Evolutionary conservation across 2,329 filamentous ascomycete species (phyloP).

Genomic region (Penicillium sp.): DNA sequence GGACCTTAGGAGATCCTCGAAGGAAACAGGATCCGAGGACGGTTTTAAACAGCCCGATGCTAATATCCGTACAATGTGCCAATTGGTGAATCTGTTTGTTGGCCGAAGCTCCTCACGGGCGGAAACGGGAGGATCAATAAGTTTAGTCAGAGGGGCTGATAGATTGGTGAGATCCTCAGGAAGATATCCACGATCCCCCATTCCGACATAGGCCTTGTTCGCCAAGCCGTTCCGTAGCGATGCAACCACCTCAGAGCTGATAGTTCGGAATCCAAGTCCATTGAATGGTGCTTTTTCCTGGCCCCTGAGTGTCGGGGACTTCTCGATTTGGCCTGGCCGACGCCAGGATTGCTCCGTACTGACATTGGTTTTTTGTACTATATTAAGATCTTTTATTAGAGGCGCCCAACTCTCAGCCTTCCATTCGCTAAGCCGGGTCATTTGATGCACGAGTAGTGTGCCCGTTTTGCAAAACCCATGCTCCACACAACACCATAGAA

Average conservation of each 20-base stretch:
- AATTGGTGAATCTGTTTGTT: constrained; percentile 28
- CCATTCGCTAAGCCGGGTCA: constrained; percentile 31
- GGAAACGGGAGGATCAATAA: constrained; percentile 13
- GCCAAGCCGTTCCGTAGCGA: constrained; percentile 48
- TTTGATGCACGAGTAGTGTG: constrained; percentile 31
- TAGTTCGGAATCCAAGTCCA: constrained; percentile 40
- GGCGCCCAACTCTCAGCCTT: constrained; percentile 36
- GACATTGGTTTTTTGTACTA: constrained; percentile 30
- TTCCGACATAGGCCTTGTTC: constrained; percentile 38
- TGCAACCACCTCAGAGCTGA: constrained; percentile 52
- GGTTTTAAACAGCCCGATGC: constrained; percentile 43
- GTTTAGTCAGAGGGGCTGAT: constrained; percentile 16
- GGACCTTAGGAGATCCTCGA: constrained; percentile 35
- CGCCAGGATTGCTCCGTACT: constrained; percentile 32
- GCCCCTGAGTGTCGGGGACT: constrained; percentile 13
- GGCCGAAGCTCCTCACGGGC: constrained; percentile 22
- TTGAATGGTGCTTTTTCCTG: constrained; percentile 25
- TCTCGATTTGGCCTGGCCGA: constrained; percentile 18
- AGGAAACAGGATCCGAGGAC: constrained; percentile 38
- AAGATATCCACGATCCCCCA: constrained; percentile 27
- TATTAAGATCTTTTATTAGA: constrained; percentile 22
- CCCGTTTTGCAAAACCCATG: constrained; percentile 38
- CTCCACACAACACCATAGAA: constrained; percentile 46
- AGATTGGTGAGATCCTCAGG: constrained; percentile 24
- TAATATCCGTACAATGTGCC: constrained; percentile 42